These are phyloP conservation scores for Russula emetica DNA, from an alignment of 768 basidiomycete genomes.

Conservation along the genomic window DNA sequence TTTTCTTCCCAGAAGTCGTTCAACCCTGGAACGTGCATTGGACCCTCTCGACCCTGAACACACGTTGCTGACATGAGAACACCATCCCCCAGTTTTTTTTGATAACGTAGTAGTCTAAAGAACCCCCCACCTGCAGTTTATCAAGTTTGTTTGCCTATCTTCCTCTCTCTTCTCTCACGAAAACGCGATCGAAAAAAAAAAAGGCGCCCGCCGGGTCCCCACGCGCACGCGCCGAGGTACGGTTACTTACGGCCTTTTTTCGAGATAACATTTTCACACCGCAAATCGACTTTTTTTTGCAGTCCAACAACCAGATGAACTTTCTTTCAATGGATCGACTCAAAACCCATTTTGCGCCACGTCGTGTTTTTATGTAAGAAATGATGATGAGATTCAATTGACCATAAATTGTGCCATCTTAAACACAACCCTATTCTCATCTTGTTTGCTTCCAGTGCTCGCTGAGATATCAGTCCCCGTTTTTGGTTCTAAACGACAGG, in stretches of 20 bases:
- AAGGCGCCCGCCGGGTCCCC: neutral
- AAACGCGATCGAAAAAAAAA: neutral
- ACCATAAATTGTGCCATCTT: neutral
- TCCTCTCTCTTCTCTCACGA: neutral
- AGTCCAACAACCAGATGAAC: neutral
- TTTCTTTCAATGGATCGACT: neutral
- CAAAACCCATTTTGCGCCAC: neutral
- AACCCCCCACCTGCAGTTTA: no score
- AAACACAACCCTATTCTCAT: conserved; percentile 7
- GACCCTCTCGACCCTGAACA: neutral
- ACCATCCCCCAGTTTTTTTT: neutral
- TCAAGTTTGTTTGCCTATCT: no score
- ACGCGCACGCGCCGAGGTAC: neutral
- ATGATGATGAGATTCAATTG: conserved; percentile 1
- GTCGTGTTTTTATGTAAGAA: neutral
- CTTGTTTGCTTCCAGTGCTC: neutral
- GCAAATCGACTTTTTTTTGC: neutral
- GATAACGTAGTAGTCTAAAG: neutral
- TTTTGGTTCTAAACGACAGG: neutral
- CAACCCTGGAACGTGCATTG: neutral
- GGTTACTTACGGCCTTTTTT: neutral
- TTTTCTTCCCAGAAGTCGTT: neutral
- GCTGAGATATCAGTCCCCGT: conserved; percentile 4
- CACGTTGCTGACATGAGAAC: conserved; percentile 1
- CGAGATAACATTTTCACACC: neutral